Base-by-base conservation (phyloP, 1,139 yeast genomes). In the Debaryomyces psychrophilus region DNA sequence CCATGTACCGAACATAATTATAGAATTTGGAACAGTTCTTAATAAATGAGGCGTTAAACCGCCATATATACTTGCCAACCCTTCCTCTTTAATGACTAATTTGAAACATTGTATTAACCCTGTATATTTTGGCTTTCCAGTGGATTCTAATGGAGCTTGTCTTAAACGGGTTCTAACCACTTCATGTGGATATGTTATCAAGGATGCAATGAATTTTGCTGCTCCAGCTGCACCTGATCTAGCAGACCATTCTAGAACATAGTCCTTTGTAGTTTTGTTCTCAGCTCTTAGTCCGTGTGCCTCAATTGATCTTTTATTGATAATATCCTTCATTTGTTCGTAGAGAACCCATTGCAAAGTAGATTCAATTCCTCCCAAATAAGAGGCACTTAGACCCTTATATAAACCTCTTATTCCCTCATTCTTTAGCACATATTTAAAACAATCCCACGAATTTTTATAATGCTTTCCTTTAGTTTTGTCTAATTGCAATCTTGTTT, bases 1-100 rank as follows among this genome's bases (percentile, higher is more conserved):
- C 98, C 99, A 95, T 2, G 99, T 92, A 31, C 99, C 99, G 74
- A 95, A 95, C 98, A 95, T 93, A 54, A 95, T 92, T 62, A 95
- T 90, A 57, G 97, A 89, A 67, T 93, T 95, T 2, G 99, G 99
- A 41, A 95, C 99, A 0, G 99, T 95, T 67, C 99, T 81, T 69
- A 95, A 79, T 58, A 95, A 74, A 68, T 95, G 99, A 2, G 99
- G 98, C 1, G 99, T 93, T 61, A 95, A 76, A 1, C 99, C 99
- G 49, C 99, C 97, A 62, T 95, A 95, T 92, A 95, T 87, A 35
- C 97, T 87, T 3, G 80, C 84, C 45, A 93, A 67, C 0, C 99
- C 99, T 69, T 95, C 99, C 62, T 93, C 97, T 59, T 85, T 88
- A 17, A 89, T 71, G 14, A 95, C 83, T 35, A 90, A 72, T 58